Evolutionary conservation across 768 basidiomycete genomes (phyloP).

Genomic region (Porpolomopsis calyptriformis): DNA sequence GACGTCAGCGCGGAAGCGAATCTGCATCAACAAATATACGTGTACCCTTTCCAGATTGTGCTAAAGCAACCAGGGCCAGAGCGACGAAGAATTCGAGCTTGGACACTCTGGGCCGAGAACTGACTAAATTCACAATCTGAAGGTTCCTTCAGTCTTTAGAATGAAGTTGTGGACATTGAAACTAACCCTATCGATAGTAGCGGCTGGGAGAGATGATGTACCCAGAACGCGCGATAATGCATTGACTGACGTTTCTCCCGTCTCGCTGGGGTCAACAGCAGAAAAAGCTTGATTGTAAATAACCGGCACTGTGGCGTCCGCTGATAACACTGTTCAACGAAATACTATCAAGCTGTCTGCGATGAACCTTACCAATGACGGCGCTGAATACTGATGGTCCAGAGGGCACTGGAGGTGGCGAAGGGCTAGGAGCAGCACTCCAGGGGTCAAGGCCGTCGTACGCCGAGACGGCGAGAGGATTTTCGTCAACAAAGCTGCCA

Average conservation of each 20-base stretch:
- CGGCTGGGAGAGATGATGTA: constrained; percentile 70
- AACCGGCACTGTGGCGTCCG: constrained; percentile 69
- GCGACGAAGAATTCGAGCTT: constrained; percentile 89
- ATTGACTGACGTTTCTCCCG: constrained; percentile 75
- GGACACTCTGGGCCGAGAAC: constrained; percentile 68
- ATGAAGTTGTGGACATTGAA: not conserved
- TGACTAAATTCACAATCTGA: constrained; percentile 89
- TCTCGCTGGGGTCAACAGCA: constrained; percentile 56
- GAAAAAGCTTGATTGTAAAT: constrained; percentile 68
- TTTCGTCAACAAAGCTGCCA: constrained; percentile 65
- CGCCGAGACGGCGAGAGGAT: constrained; percentile 61
- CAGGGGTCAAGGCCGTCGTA: constrained; percentile 77
- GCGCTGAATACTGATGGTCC: constrained; percentile 46
- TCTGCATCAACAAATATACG: constrained; percentile 5
- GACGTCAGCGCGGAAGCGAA: not conserved
- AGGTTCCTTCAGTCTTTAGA: constrained; percentile 6
- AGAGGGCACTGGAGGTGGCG: constrained; percentile 48
- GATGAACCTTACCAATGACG: constrained; percentile 58
- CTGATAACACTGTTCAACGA: constrained; percentile 25
- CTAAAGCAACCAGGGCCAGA: constrained; percentile 76
- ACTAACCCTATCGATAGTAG: constrained; percentile 70
- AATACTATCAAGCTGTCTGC: not conserved
- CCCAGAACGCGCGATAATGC: constrained; percentile 70
- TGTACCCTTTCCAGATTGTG: constrained; percentile 76
- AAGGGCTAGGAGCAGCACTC: constrained; percentile 65